phyloP scores from a whole-genome alignment of 768 basidiomycete species.

The Mycena alexandri region DNA sequence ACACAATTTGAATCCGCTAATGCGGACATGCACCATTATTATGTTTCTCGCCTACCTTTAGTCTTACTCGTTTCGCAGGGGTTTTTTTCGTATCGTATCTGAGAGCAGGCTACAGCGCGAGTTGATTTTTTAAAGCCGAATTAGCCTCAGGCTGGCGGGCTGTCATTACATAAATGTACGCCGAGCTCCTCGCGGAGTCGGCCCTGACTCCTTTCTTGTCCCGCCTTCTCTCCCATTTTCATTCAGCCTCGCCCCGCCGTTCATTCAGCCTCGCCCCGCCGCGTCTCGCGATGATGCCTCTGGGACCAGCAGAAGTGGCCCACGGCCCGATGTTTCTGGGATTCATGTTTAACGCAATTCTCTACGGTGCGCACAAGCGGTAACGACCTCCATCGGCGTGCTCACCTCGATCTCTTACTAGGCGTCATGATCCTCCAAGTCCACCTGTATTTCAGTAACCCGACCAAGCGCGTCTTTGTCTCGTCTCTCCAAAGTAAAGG shows the following conservation, averaged over 20 bases:
- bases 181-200: background rate
- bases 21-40: too few species aligned
- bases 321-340: constrained; percentile 51
- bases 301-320: constrained; percentile 35
- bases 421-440: constrained; percentile 47
- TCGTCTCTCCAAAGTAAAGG: background rate
- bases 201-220: background rate
- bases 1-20: too few species aligned
- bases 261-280: too few species aligned
- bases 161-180: background rate
- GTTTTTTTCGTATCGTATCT: too few species aligned
- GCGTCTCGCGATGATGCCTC: background rate
- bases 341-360: constrained; percentile 47
- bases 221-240: background rate
- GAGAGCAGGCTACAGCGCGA: too few species aligned
- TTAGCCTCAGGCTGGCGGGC: background rate
- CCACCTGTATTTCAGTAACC: constrained; percentile 35
- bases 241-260: background rate
- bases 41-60: too few species aligned
- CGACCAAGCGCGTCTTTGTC: background rate
- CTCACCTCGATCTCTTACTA: too few species aligned
- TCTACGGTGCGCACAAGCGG: constrained; percentile 43
- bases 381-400: too few species aligned
- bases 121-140: too few species aligned
- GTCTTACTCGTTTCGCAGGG: too few species aligned